These are phyloP conservation scores for Platismatia glauca DNA, from an alignment of 495 filamentous ascomycete species.

Conservation along the genomic window DNA sequence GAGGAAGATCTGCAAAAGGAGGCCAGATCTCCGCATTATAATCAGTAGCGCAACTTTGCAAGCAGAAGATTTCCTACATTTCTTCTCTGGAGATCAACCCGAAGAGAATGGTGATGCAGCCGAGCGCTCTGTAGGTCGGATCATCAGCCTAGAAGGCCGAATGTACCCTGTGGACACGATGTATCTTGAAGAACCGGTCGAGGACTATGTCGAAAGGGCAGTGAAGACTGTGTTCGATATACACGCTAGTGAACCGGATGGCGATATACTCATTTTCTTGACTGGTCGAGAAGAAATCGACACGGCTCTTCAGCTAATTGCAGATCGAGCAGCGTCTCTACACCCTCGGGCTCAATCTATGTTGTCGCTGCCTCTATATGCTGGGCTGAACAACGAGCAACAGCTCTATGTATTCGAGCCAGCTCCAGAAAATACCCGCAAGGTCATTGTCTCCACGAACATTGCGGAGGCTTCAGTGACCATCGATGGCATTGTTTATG, in stretches of 20 bases:
- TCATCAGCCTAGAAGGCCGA: constrained; percentile 83
- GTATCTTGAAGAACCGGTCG: constrained; percentile 68
- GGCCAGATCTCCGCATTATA: constrained; percentile 78
- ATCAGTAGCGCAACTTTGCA: constrained; percentile 92
- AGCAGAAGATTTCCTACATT: constrained; percentile 77
- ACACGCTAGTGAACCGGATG: constrained; percentile 72
- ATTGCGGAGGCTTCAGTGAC: constrained; percentile 95
- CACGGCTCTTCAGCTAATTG: constrained; percentile 62
- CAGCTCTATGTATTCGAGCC: constrained; percentile 91
- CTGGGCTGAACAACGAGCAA: constrained; percentile 78
- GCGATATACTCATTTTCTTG: constrained; percentile 87
- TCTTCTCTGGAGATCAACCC: constrained; percentile 53
- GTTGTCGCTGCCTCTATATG: constrained; percentile 76
- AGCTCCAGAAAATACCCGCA: constrained; percentile 73
- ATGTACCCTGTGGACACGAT: constrained; percentile 88
- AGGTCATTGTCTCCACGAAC: constrained; percentile 91
- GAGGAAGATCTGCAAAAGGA: constrained; percentile 81
- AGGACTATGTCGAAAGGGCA: constrained; percentile 83
- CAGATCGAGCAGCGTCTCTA: constrained; percentile 67
- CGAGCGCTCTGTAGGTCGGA: constrained; percentile 48
- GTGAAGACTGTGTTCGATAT: constrained; percentile 90
- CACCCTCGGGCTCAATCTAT: constrained; percentile 61
- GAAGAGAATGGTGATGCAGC: constrained; percentile 17
- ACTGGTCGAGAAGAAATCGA: constrained; percentile 95
- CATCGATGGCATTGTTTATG: constrained; percentile 87